Evolutionary conservation across 2,329 filamentous ascomycete genomes (phyloP), one percentile per base, ranked within the genome.

Genomic region (Xenoacremonium recifei): DNA sequence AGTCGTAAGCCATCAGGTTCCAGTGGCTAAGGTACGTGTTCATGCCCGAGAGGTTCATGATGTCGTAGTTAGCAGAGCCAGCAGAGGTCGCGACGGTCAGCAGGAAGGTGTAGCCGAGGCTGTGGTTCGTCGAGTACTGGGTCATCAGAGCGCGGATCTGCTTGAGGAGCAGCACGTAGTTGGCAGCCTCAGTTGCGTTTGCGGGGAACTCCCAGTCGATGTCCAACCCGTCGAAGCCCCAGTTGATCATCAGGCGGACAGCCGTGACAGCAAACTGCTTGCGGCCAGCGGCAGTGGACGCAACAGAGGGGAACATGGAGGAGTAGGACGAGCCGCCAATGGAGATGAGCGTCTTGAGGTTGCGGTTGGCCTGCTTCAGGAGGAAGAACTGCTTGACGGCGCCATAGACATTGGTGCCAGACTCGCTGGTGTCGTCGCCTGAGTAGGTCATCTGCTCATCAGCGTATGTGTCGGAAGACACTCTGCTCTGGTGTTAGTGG

Each of bases 271-370:
- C 88, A 60, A 95, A 95, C 2, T 50, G 74, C 45, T 70, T 67
- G 11, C 88, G 77, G 6, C 84, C 80, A 5, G 71, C 68, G 1
- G 75, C 71, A 0, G 83, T 84, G 15, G 79, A 80, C 1, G 80
- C 80, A 0, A 84, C 77, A 6, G 69, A 68, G 1, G 80, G 72
- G 30, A 58, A 54, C 30, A 29, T 57, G 29, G 29, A 66, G 4
- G 84, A 87, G 61, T 86, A 89, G 0, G 81, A 87, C 82, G 84
- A 93, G 13, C 89, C 89, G 30, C 89, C 89, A 45, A 95, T 85
- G 25, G 84, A 89, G 7, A 93, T 75, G n/a, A 93, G 68, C 3
- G 85, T 75, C 66, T 95, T 95, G 43, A 95, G 66, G 39, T 87
- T 80, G 16, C 88, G 80, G 61, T 95, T 80, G 52, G 75, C 68